Evolutionary conservation across 306 rosid species (phyloP).

Genomic region (Cicer chorassanicum): DNA sequence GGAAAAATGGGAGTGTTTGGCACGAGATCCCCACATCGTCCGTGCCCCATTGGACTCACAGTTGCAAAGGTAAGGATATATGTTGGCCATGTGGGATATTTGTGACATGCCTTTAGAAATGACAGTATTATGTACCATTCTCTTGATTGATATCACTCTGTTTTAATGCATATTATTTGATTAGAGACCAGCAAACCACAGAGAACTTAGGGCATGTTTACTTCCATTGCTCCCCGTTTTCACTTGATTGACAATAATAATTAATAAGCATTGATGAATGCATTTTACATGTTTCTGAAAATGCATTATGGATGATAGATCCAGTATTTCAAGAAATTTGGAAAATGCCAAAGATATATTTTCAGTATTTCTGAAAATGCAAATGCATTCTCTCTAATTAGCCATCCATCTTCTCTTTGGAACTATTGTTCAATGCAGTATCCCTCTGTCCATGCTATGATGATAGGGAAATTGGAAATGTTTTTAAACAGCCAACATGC

Average conservation of each 20-base stretch:
- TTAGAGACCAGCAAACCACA: slow-evolving; percentile 20
- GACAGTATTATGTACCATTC: background rate
- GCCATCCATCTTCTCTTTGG: background rate
- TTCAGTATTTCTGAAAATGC: background rate
- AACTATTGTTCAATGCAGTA: background rate
- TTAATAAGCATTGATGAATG: background rate
- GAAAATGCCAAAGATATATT: background rate
- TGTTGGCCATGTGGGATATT: slow-evolving; percentile 29
- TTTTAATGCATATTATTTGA: slow-evolving; percentile 24
- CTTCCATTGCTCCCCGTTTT: background rate
- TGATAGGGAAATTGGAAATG: background rate
- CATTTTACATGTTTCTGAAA: background rate
- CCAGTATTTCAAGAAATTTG: background rate
- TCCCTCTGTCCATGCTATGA: background rate
- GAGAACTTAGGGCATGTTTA: background rate
- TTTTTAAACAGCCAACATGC: background rate
- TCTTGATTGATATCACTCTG: slow-evolving; percentile 11
- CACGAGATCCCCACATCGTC: slow-evolving; percentile 94
- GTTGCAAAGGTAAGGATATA: slow-evolving; percentile 75
- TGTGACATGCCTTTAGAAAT: background rate
- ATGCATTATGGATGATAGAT: background rate
- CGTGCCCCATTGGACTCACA: slow-evolving; percentile 94
- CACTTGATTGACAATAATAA: background rate
- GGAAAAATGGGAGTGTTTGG: slow-evolving; percentile 88
- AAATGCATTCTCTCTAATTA: background rate